These are phyloP conservation scores for Thalassiosira mediterranea DNA, from an alignment of 352 stramenopile genomes.

Conservation along the genomic window DNA sequence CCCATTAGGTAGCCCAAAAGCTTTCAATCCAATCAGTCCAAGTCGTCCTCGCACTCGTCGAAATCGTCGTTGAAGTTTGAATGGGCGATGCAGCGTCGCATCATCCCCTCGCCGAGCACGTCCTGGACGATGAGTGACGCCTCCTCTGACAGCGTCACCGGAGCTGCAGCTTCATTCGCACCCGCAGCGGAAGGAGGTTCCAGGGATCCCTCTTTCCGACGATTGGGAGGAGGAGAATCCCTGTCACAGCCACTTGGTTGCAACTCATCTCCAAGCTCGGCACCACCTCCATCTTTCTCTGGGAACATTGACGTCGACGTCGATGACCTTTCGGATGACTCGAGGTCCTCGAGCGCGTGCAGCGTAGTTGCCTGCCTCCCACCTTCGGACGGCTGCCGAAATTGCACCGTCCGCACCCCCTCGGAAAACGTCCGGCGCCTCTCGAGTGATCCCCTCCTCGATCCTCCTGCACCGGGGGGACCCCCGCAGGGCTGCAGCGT, in stretches of 20 bases:
- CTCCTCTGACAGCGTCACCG: constrained; percentile 28
- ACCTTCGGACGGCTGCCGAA: background rate
- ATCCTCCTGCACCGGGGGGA: too few species aligned
- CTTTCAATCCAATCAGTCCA: too few species aligned
- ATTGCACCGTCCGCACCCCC: background rate
- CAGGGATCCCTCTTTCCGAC: background rate
- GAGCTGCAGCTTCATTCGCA: background rate
- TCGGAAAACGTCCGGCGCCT: background rate
- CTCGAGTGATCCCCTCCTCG: constrained; percentile 1
- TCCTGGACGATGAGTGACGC: constrained; percentile 32
- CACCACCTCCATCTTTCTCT: background rate
- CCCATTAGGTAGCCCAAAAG: too few species aligned
- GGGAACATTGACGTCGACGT: too few species aligned
- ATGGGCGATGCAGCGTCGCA: constrained; percentile 13
- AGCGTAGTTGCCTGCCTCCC: background rate
- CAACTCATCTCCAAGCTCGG: background rate
- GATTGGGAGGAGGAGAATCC: background rate
- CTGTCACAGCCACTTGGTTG: background rate
- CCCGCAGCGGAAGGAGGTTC: background rate
- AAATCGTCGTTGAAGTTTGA: constrained; percentile 28
- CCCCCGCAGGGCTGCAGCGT: constrained; percentile 5
- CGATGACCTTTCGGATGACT: background rate
- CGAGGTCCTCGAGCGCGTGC: background rate
- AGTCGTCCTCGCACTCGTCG: constrained; percentile 30
- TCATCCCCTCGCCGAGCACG: constrained; percentile 17